Evolutionary conservation across 306 rosid genomes (phyloP), one percentile per base, ranked within the genome.

Genomic region (Castanospermum australe): DNA sequence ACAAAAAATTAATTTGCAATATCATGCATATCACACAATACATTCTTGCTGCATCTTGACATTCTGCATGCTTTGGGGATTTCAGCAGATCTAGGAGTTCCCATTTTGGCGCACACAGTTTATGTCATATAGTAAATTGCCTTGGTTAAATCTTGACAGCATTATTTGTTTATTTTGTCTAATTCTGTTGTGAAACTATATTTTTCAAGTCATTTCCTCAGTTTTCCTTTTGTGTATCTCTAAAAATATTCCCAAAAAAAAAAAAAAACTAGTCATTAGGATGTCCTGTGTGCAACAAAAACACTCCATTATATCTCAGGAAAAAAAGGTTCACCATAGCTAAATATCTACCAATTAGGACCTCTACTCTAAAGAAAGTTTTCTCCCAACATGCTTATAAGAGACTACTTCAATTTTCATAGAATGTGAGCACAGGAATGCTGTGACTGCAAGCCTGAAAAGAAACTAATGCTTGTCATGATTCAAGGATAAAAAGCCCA

Each of bases 351-450:
- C 25, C 25, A 22, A 35, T 76, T 32, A 67, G 14, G 33, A 52
- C n/a, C 39, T 33, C 18, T 3, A 61, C 15, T 75, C 33, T 22
- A 20, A 15, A 35, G 44, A 75, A 5, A 52, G 22, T 12, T 62
- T 59, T 67, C 32, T 32, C 52, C 55, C 56, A 64, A 76, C 80
- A 76, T 63, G 50, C n/a, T 41, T 64, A 44, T 8, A 32, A 75
- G 33, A 47, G 13, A 33, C 12, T 2, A 70, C 41, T 50, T 56
- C 15, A 50, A 30, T 42, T 51, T 54, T 54, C 25, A 35, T 15
- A 51, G 38, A 55, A 55, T 4, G 35, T 1, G 6, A 59, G 71
- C 18, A 56, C 50, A 60, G 47, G 73, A 60, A 59, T 41, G 1
- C 15, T 13, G 30, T 8, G 63, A 51, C 14, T 45, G 63, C 67